phyloP scores from a whole-genome alignment of 1,284 basidiomycete species.

The Ustilago bromivora region DNA sequence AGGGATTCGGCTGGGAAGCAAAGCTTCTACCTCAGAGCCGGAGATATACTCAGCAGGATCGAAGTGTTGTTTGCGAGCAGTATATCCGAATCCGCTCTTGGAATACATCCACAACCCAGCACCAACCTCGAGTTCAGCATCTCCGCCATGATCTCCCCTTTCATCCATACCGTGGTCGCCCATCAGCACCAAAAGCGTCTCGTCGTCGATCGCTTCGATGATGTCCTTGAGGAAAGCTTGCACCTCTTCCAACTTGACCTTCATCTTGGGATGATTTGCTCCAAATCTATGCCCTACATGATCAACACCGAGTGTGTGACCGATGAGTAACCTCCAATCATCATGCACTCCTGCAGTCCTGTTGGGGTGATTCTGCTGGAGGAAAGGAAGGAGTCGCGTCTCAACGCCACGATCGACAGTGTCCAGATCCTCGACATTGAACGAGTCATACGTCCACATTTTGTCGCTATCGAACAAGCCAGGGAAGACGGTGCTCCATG shows the following conservation, averaged over 20 bases:
- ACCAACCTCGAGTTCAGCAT: slow-evolving; percentile 85
- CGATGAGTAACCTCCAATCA: slow-evolving; percentile 84
- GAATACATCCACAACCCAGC: slow-evolving; percentile 89
- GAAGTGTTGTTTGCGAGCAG: slow-evolving; percentile 1
- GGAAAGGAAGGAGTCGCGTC: slow-evolving; percentile 82
- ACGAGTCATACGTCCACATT: slow-evolving; percentile 89
- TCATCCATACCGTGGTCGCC: slow-evolving; percentile 99
- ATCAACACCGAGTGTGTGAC: slow-evolving; percentile 96
- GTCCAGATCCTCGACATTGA: slow-evolving; percentile 98
- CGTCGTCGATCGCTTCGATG: slow-evolving; percentile 55
- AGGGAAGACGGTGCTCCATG: slow-evolving; percentile 92
- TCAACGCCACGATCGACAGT: slow-evolving; percentile 93
- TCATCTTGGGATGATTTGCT: slow-evolving; percentile 88
- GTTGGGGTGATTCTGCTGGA: slow-evolving; percentile 71
- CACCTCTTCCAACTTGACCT: slow-evolving; percentile 80
- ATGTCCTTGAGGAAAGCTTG: slow-evolving; percentile 50
- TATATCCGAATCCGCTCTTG: slow-evolving; percentile 22
- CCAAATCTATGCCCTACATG: slow-evolving; percentile 96
- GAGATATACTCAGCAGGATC: slow-evolving; percentile 34
- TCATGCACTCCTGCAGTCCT: slow-evolving; percentile 23
- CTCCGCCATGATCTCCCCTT: slow-evolving; percentile 94
- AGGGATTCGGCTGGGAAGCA: slow-evolving; percentile 27
- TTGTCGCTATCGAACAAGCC: slow-evolving; percentile 78
- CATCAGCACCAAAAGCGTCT: slow-evolving; percentile 81
- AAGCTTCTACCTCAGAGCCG: slow-evolving; percentile 5